Percentiles rank a stretch among this genome's conserved stretches.
These are phyloP conservation scores for Rhododendron griersonianum DNA, from an alignment of 148 eudicot genomes.

Conservation along the genomic window DNA sequence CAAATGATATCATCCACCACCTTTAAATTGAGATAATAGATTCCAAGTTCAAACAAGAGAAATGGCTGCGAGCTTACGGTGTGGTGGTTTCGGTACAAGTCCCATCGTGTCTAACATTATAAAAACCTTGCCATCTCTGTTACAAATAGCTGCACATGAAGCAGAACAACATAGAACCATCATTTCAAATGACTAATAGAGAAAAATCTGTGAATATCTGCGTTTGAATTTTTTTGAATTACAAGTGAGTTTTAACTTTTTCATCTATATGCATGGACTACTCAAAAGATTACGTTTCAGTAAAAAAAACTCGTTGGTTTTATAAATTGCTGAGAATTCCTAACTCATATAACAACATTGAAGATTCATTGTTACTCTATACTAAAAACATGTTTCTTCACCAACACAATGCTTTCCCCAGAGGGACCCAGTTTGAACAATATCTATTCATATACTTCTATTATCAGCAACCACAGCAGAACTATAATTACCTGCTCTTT, in stretches of 20 bases:
- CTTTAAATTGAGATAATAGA: not conserved
- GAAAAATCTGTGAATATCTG: not conserved
- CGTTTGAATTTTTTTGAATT: not conserved
- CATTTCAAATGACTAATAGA: not conserved
- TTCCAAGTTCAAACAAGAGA: not conserved
- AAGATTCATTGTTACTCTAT: not conserved
- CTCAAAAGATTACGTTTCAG: not conserved
- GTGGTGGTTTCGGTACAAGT: constrained; percentile 67
- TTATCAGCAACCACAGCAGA: not conserved
- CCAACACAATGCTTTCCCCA: not conserved
- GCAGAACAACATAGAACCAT: constrained; percentile 13
- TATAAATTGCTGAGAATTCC: not conserved
- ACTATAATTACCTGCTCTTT: not conserved
- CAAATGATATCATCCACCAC: constrained; percentile 7
- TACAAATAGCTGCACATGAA: constrained; percentile 80
- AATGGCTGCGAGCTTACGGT: constrained; percentile 50
- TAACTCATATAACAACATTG: not conserved
- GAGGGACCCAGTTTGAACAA: not conserved
- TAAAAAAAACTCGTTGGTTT: not conserved
- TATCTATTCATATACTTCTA: not conserved
- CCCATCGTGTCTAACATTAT: constrained; percentile 74
- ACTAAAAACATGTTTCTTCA: not conserved
- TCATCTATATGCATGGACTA: not conserved
- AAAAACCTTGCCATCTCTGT: constrained; percentile 76
- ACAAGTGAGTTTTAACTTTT: not conserved